Evolutionary conservation across 2,329 filamentous ascomycete genomes (phyloP).

Genomic region (Dothistroma pini): DNA sequence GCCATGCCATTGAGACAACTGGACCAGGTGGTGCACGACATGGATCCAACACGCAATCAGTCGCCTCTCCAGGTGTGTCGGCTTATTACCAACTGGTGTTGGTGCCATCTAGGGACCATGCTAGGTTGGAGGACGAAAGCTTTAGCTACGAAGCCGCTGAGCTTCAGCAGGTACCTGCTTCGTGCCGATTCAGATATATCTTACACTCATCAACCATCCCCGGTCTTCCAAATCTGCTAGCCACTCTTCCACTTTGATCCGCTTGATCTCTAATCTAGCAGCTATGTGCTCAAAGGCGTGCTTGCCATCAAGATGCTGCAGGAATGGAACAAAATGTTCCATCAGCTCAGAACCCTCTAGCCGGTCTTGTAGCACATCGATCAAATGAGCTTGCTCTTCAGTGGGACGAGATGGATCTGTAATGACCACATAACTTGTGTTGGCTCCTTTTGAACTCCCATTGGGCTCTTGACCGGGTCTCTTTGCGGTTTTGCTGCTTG

Average conservation of each 20-base stretch:
- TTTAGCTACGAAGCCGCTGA: background rate
- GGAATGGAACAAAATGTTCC: conserved; percentile 67
- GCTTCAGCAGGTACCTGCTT: background rate
- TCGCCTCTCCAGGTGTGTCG: too few species aligned
- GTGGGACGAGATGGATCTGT: conserved; percentile 19
- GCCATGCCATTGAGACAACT: too few species aligned
- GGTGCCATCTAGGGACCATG: too few species aligned
- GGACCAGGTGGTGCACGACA: too few species aligned
- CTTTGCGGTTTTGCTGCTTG: conserved; percentile 3
- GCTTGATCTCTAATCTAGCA: conserved; percentile 79
- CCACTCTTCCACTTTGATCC: conserved; percentile 59
- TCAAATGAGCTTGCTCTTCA: conserved; percentile 14
- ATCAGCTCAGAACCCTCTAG: conserved; percentile 53
- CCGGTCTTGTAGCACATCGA: conserved; percentile 13
- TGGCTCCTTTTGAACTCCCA: background rate
- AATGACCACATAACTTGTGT: conserved; percentile 17
- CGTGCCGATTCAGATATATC: conserved; percentile 21
- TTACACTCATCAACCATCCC: conserved; percentile 52
- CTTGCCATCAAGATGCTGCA: conserved; percentile 83
- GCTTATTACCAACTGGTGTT: too few species aligned
- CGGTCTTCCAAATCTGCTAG: conserved; percentile 64
- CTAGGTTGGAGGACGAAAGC: background rate
- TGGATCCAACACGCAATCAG: too few species aligned
- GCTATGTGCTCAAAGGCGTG: conserved; percentile 83
- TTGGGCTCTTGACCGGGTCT: background rate